Conservation (phyloP, 345 rosid species). For the Cardamine chenopodiifolia region DNA sequence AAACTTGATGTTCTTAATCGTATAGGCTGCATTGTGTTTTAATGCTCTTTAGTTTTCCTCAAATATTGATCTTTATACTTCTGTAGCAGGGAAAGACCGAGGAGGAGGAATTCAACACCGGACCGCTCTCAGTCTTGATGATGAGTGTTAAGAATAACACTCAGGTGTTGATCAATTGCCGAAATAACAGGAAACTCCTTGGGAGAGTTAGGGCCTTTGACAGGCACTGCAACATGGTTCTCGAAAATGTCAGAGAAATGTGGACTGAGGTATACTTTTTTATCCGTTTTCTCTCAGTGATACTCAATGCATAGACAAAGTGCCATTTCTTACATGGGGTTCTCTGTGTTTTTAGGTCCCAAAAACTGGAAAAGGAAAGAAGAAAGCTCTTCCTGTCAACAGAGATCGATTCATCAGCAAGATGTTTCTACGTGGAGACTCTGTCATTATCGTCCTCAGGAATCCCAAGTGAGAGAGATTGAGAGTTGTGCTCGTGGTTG, state of each 20-base stretch:
- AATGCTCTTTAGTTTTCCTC: too few relatives aligned
- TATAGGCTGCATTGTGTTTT: neutral
- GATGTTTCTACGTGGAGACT: constrained; percentile 98
- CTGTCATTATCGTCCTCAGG: constrained; percentile 94
- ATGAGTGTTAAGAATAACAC: constrained; percentile 97
- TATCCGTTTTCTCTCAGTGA: neutral
- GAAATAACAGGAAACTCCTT: constrained; percentile 66
- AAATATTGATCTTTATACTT: neutral
- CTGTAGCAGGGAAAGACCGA: constrained; percentile 60
- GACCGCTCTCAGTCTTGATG: constrained; percentile 96
- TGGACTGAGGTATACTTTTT: constrained; percentile 85
- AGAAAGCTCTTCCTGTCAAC: constrained; percentile 90
- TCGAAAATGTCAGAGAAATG: constrained; percentile 98
- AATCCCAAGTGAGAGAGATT: constrained; percentile 69
- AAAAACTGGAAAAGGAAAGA: constrained; percentile 98
- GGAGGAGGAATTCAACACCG: constrained; percentile 96
- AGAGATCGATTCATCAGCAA: constrained; percentile 95
- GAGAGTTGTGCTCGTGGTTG: neutral
- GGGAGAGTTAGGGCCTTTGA: constrained; percentile 97
- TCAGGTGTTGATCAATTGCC: constrained; percentile 94
- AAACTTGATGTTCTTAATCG: neutral
- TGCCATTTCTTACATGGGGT: neutral
- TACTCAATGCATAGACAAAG: neutral
- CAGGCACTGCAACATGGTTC: constrained; percentile 98
- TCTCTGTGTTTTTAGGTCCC: constrained; percentile 58